These are phyloP conservation scores for Berkeleyomyces rouxiae DNA, from an alignment of 2,329 filamentous ascomycete species.

Conservation along the genomic window DNA sequence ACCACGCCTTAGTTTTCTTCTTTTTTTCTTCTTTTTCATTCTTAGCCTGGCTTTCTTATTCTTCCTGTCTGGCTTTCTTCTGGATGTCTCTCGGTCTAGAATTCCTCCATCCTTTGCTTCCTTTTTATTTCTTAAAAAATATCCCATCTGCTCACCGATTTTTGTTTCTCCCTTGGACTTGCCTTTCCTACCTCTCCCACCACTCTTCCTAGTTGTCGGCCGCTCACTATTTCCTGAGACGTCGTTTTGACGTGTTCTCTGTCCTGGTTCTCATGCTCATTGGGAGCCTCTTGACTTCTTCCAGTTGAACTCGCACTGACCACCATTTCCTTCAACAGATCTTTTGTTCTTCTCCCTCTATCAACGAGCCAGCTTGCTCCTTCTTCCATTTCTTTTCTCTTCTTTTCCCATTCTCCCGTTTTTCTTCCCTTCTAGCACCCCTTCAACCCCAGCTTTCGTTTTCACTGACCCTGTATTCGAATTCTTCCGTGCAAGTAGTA, in stretches of 20 bases:
- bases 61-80: neutral
- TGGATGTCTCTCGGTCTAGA: neutral
- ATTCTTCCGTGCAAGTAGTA: neutral
- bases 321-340: neutral
- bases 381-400: neutral
- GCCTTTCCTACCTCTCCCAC: neutral
- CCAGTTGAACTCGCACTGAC: neutral
- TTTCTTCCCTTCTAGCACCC: neutral
- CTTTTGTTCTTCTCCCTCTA: neutral
- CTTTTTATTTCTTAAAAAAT: neutral
- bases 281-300: neutral
- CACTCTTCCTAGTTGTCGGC: neutral
- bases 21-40: neutral
- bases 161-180: neutral
- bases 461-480: neutral
- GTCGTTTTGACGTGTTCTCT: neutral
- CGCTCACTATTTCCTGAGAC: neutral
- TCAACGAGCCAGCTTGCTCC: neutral
- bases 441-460: neutral
- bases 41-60: neutral
- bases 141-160: neutral
- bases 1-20: neutral
- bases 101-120: neutral
- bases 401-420: neutral
- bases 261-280: neutral